Conservation (phyloP, 257 asterid species). For the Nicotiana sylvestris region DNA sequence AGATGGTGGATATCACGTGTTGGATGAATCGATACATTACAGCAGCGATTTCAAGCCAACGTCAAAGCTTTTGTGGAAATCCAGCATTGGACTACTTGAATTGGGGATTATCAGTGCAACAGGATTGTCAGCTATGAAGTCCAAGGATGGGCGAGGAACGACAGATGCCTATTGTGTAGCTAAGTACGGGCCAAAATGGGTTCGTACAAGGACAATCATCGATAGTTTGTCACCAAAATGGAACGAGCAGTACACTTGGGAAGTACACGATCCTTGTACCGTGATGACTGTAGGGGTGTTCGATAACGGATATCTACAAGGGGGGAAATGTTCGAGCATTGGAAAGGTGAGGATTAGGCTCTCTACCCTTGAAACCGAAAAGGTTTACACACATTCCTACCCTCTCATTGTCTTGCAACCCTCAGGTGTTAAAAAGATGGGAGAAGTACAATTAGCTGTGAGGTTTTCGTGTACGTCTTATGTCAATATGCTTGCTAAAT, state of each 20-base stretch:
- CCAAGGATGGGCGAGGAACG: constrained; percentile 55
- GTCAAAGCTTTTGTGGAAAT: constrained; percentile 63
- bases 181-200: constrained; percentile 79
- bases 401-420: constrained; percentile 63
- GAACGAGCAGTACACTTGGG: constrained; percentile 94
- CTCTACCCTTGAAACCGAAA: constrained; percentile 72
- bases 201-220: constrained; percentile 69
- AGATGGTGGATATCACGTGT: constrained; percentile 85
- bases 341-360: constrained; percentile 84
- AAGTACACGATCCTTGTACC: constrained; percentile 76
- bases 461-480: constrained; percentile 71
- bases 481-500: constrained; percentile 58
- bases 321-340: constrained; percentile 52
- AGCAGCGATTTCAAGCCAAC: constrained; percentile 75
- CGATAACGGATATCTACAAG: constrained; percentile 64
- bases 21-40: constrained; percentile 71
- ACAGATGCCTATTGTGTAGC: constrained; percentile 81
- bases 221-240: constrained; percentile 60
- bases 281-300: constrained; percentile 64
- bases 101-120: constrained; percentile 66
- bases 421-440: constrained; percentile 69
- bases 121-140: constrained; percentile 56
- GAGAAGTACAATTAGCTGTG: constrained; percentile 76
- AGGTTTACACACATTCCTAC: constrained; percentile 77
- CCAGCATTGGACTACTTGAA: constrained; percentile 66